A percentile compares a stretch with the other conserved stretches of the same genome.
Conservation (phyloP, 495 filamentous ascomycete genomes). For the Aspergillus ellipticus region DNA sequence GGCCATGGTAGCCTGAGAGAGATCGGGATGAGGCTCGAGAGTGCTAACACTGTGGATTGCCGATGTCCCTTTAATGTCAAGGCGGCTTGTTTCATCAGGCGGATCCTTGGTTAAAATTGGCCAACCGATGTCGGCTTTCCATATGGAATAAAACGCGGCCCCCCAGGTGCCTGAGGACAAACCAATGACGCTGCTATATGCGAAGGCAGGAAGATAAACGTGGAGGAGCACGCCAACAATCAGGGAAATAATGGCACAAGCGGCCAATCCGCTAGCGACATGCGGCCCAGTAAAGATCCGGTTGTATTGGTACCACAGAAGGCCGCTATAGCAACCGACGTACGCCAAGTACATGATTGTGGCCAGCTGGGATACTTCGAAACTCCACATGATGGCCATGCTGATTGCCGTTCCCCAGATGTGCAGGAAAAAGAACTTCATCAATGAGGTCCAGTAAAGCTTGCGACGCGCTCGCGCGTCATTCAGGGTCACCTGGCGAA, state of each 20-base stretch:
- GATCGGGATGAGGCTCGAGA: conserved; percentile 11
- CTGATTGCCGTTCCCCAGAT: conserved; percentile 13
- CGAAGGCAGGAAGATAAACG: conserved; percentile 6
- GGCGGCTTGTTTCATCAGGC: neutral
- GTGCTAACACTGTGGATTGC: conserved; percentile 6
- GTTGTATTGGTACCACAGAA: conserved; percentile 17
- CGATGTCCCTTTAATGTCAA: neutral
- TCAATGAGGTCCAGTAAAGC: conserved; percentile 12
- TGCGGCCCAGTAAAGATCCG: conserved; percentile 15
- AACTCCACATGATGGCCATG: conserved; percentile 15
- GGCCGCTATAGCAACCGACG: conserved; percentile 13
- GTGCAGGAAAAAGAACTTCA: conserved; percentile 17
- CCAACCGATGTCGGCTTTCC: conserved; percentile 10
- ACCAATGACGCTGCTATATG: conserved; percentile 14
- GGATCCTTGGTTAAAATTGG: conserved; percentile 1
- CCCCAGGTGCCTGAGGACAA: conserved; percentile 14
- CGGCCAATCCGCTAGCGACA: conserved; percentile 6
- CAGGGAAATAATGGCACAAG: conserved; percentile 6
- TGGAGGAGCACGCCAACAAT: conserved; percentile 8
- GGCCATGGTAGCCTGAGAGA: conserved; percentile 11
- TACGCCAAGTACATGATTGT: conserved; percentile 16
- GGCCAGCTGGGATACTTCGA: conserved; percentile 3
- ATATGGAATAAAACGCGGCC: conserved; percentile 12
- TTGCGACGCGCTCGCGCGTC: neutral
- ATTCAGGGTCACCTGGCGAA: conserved; percentile 1